Base-by-base conservation (phyloP, 768 basidiomycete genomes). In the Mycena vulgaris region DNA sequence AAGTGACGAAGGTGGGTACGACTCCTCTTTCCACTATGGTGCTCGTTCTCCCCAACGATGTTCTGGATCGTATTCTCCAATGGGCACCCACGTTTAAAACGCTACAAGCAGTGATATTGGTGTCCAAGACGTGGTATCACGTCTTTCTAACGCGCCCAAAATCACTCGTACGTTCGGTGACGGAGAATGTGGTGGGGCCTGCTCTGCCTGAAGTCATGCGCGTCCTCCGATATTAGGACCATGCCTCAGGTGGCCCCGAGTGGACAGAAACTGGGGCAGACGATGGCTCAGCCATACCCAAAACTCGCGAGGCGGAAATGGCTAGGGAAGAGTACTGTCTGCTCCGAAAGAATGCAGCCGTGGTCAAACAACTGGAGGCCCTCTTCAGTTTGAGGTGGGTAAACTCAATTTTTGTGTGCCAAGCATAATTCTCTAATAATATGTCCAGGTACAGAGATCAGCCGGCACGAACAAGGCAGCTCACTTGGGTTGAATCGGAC, bases 61-160 rank as follows among this genome's bases (percentile, higher is more conserved):
- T 61, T 13, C 48, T 68, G 9, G 58, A 68, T 51, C 58, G 39
- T 28, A 67, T 67, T 21, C 40, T 68, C 2, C 52, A 45, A 28
- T 60, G 48, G 0, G 2, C 39, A 2, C 51, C 66, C 1, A 45
- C 35, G 2, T 60, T 68, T 21, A 13, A 23, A 2, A 68, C 58
- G 1, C 51, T 68, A 3, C 28, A n/a, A 19, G 49, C 66, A 5
- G 59, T 51, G 0, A 28, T 61, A 6, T 33, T 37, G 8, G 66
- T 61, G 13, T 68, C 49, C 23, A 68, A 53, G 30, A 9, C 40
- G 6, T 68, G 66, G 66, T 13, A 68, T 21, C 27, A 35, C 14
- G 66, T 55, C 51, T 68, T 60, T 11, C 35, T 31, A 31, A 37
- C 66, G 28, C 58, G 47, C 23, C 59, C 58, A 10, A 55, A 60